Base-by-base conservation (phyloP, 2,329 filamentous ascomycete genomes). In the Zasmidium citrigriseum region DNA sequence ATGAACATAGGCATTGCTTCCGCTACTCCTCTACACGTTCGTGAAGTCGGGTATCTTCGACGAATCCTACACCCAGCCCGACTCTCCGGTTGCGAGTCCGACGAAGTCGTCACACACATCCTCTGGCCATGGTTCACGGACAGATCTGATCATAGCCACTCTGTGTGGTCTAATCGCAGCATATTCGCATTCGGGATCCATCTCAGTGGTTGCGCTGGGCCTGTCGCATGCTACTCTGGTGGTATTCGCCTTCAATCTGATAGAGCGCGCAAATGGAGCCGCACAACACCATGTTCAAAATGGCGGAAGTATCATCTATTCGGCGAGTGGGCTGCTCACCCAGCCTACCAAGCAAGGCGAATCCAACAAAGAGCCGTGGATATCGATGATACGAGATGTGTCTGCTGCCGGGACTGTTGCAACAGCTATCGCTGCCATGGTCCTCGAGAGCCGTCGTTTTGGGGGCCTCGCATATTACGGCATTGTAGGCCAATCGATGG, bases 201-300 rank as follows among this genome's bases (percentile, higher is more conserved):
- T 72, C 7, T 62, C 75, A 0, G 73, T 71, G 5, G 66, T 72
- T 16, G 72, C 74, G 3, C 70, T 80, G 7, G 77, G 77, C 4
- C 59, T 79, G 16, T 77, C 76, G 45, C 74, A 76, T 62, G 73
- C 73, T 22, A 66, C 79, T 11, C 74, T 78, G 49, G 68, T 70
- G 18, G 76, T 72, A 2, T 62, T 72, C 4, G 76, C 76, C 11
- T 67, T 79, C n/a, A 64, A 76, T 16, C 65, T 79, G 47, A 68
- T 80, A 34, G 75, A 78, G 52, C 62, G 67, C n/a, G 71, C 74
- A 16, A 60, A 52, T 11, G 54, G 20, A 46, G 62, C 49, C 45
- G 61, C 65, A 11, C 57, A 55, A 25, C 45, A 70, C 34, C 58
- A 55, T n/a, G 58, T 65, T 25, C 59, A 60, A 11, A 64, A 64